These are phyloP conservation scores for Diaporthe helianthi DNA, from an alignment of 2,329 filamentous ascomycete species.

Conservation along the genomic window DNA sequence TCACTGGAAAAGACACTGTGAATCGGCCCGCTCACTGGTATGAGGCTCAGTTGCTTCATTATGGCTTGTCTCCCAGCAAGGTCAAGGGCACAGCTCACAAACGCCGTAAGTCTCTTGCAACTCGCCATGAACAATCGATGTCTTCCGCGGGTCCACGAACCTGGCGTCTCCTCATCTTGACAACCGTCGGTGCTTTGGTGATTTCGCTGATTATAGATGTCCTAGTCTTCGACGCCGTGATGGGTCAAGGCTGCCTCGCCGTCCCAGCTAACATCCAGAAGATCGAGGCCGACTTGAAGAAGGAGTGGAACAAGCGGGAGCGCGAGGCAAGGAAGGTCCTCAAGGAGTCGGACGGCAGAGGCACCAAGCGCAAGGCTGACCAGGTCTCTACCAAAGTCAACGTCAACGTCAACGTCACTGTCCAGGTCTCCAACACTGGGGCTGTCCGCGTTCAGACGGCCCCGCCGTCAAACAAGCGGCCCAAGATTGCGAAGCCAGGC, in stretches of 20 bases:
- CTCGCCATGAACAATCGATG: no score
- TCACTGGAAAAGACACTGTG: slow-evolving; percentile 48
- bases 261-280: slow-evolving; percentile 57
- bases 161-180: no score
- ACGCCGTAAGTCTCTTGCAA: slow-evolving; percentile 42
- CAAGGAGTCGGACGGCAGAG: slow-evolving; percentile 36
- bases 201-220: background rate
- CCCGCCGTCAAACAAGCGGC: slow-evolving; percentile 39
- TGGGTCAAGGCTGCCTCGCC: slow-evolving; percentile 49
- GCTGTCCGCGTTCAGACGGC: slow-evolving; percentile 29
- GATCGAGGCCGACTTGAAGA: slow-evolving; percentile 63
- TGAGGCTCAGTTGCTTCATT: slow-evolving; percentile 68
- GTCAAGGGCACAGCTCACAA: slow-evolving; percentile 65
- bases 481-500: slow-evolving; percentile 37
- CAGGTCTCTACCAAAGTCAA: slow-evolving; percentile 39
- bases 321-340: slow-evolving; percentile 53
- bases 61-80: slow-evolving; percentile 63
- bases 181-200: background rate
- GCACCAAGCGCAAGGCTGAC: slow-evolving; percentile 42
- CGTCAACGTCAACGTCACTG: slow-evolving; percentile 41
- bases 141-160: background rate
- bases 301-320: slow-evolving; percentile 60
- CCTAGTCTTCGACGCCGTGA: slow-evolving; percentile 60
- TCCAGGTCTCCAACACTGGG: slow-evolving; percentile 37
- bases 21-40: slow-evolving; percentile 68